These are phyloP conservation scores for Potentilla sterilis DNA, from an alignment of 306 rosid genomes.

Conservation along the genomic window DNA sequence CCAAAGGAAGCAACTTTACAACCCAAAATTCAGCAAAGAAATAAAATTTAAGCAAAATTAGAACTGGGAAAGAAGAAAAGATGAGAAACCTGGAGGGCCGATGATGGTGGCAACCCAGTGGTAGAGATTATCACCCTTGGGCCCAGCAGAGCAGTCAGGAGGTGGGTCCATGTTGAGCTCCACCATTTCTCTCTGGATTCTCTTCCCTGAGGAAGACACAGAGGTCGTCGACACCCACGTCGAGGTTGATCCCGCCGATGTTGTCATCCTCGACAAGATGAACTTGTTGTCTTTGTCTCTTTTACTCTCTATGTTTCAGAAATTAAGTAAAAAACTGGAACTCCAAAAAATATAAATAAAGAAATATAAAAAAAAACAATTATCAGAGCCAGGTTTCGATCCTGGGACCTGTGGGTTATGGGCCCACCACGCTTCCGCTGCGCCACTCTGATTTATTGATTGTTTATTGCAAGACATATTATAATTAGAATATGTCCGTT, in stretches of 20 bases:
- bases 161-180: slow-evolving; percentile 80
- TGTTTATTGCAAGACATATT: not conserved
- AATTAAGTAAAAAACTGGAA: not conserved
- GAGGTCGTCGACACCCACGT: slow-evolving; percentile 75
- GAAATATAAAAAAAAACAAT: fast-evolving
- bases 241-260: slow-evolving; percentile 42
- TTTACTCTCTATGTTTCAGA: not conserved
- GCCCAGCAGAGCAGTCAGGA: slow-evolving; percentile 81
- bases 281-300: too few relatives aligned
- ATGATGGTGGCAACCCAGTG: slow-evolving; percentile 90
- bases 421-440: slow-evolving; percentile 54
- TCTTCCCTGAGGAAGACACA: slow-evolving; percentile 74
- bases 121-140: slow-evolving; percentile 93
- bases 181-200: slow-evolving; percentile 83
- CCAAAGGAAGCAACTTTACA: not conserved
- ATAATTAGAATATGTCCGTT: too few relatives aligned
- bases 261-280: slow-evolving; percentile 27
- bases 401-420: slow-evolving; percentile 55
- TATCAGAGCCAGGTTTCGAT: slow-evolving; percentile 52
- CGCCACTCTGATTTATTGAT: slow-evolving; percentile 37
- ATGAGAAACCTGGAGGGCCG: slow-evolving; percentile 59
- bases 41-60: not conserved
- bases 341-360: not conserved
- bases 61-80: not conserved
- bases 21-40: not conserved